phyloP scores from a whole-genome alignment of 2,329 filamentous ascomycete genomes.

The Verticillium zaregamsianum region DNA sequence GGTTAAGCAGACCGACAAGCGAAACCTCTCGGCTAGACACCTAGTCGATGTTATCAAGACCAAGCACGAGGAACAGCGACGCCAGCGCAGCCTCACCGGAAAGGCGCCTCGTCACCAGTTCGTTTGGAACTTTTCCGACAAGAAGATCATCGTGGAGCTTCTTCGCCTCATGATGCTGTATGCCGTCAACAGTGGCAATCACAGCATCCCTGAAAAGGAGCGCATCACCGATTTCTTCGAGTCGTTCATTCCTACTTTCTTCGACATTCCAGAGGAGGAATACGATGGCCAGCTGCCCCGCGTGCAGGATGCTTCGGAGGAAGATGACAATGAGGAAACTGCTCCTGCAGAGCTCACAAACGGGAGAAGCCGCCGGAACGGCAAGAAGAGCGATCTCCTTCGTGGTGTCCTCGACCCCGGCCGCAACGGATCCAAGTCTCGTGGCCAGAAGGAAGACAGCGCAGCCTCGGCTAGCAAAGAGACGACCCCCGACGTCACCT shows the following conservation, averaged over 20 bases:
- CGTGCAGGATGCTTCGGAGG: slow-evolving; percentile 65
- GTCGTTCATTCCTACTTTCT: slow-evolving; percentile 71
- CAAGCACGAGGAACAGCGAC: slow-evolving; percentile 86
- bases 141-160: slow-evolving; percentile 60
- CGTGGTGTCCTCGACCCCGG: slow-evolving; percentile 79
- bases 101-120: slow-evolving; percentile 68
- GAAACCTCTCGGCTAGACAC: slow-evolving; percentile 83
- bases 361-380: slow-evolving; percentile 63
- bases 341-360: slow-evolving; percentile 68
- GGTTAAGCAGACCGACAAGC: slow-evolving; percentile 85
- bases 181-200: slow-evolving; percentile 64
- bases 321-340: slow-evolving; percentile 74
- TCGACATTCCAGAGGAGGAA: slow-evolving; percentile 67
- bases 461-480: slow-evolving; percentile 78
- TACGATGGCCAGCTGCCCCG: slow-evolving; percentile 64
- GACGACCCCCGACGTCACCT: slow-evolving; percentile 80
- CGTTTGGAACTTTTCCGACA: slow-evolving; percentile 68
- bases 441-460: slow-evolving; percentile 75
- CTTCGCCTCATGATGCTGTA: slow-evolving; percentile 61
- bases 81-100: slow-evolving; percentile 59
- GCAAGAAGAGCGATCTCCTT: slow-evolving; percentile 76
- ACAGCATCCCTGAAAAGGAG: slow-evolving; percentile 68
- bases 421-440: slow-evolving; percentile 65
- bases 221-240: slow-evolving; percentile 73
- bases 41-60: slow-evolving; percentile 88